Base-by-base conservation (phyloP, 495 filamentous ascomycete species). In the Amphirosellinia nigrospora region DNA sequence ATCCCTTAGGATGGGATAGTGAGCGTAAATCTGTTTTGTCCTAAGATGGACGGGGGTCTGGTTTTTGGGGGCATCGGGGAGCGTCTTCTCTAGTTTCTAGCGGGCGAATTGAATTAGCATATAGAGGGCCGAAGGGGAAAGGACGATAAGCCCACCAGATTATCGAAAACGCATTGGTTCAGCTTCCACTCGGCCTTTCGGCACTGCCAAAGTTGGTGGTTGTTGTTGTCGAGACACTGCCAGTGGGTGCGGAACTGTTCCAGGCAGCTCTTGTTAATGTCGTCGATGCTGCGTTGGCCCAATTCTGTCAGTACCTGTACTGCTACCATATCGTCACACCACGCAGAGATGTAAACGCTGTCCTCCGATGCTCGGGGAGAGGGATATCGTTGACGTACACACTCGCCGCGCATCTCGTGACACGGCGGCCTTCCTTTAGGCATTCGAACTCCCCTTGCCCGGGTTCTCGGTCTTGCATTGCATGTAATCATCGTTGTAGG, bases 401-500 rank as follows among this genome's bases (percentile, higher is more conserved):
- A 80, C 93, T 96, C 74, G 91, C 90, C 67, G 96, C 96, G 86
- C 96, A 99, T 79, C 96, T 85, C 70, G 96, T 99, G 52, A 98
- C 96, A 82, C 94, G 94, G 79, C 96, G 86, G 48, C 96, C 96
- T 82, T 99, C 96, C 87, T 91, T 93, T 86, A 99, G 81, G 81
- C 96, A 99, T 66, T 97, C 94, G 59, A 96, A 80, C 85, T 98
- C 96, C 95, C 96, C 81, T 85, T 88, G 64, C 96, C 96, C 56
- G 92, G 87, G 75, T 85, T 87, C 85, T 97, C 93, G 61, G 87
- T 91, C 90, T 98, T 99, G 89, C 96, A 99, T 83, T 96, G 89
- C 94, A 99, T 98, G 82, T 89, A 99, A 83, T 99, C 96, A 84
- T 99, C 96, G 82, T 98, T 99, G 85, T 93, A 99, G 58, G 92